phyloP scores from a whole-genome alignment of 83 land plant species.

The Diphasiastrum complanatum region DNA sequence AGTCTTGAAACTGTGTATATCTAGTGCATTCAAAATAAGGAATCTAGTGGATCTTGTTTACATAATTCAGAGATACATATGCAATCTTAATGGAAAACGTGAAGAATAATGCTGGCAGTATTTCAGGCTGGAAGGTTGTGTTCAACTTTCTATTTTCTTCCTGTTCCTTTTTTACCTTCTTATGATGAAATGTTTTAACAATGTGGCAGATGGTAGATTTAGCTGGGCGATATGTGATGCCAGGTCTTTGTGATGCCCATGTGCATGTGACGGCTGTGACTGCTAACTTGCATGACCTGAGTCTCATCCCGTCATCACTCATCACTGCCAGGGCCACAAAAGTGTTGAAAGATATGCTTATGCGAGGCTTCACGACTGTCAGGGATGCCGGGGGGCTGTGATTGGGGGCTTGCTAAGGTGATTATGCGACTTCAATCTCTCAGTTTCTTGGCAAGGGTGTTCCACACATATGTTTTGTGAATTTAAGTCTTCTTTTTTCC shows the following conservation, averaged over 20 bases:
- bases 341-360: conserved; percentile 21
- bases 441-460: no score
- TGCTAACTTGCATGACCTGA: conserved; percentile 30
- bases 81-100: no score
- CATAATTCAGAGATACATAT: no score
- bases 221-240: conserved; percentile 23
- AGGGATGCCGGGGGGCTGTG: conserved; percentile 33
- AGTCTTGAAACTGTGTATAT: no score
- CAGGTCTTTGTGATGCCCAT: conserved; percentile 40
- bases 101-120: no score
- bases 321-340: conserved; percentile 29
- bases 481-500: no score
- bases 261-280: conserved; percentile 36
- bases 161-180: not conserved
- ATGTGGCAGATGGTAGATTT: conserved; percentile 20
- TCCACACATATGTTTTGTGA: no score
- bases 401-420: conserved; percentile 40
- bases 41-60: no score
- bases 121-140: no score
- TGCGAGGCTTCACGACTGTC: conserved; percentile 40
- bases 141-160: not conserved
- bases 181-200: not conserved
- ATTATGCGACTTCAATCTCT: no score
- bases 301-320: conserved; percentile 20
- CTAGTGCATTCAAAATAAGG: no score